phyloP scores from a whole-genome alignment of 164 flowering plant species.

The Malania oleifera region DNA sequence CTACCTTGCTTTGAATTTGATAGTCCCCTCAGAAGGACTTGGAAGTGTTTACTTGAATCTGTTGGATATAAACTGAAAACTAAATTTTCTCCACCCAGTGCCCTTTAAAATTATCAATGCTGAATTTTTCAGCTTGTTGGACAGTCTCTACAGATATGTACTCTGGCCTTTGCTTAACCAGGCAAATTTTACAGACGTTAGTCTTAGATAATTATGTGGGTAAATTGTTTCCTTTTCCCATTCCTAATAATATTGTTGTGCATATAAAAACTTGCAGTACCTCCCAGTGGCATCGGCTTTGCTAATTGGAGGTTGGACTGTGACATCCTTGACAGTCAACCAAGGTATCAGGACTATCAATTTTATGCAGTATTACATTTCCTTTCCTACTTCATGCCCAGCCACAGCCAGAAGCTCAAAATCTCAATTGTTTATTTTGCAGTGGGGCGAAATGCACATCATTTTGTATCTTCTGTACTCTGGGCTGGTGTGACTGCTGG shows the following conservation, averaged over 20 bases:
- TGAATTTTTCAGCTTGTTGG: too few relatives aligned
- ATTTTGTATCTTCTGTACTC: constrained; percentile 48
- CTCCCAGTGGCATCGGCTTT: constrained; percentile 88
- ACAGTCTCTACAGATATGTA: too few relatives aligned
- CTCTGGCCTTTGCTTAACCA: too few relatives aligned
- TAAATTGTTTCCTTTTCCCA: not conserved
- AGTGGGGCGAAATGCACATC: constrained; percentile 74
- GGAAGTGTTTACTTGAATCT: too few relatives aligned
- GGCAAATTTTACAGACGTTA: too few relatives aligned
- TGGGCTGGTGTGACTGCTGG: constrained; percentile 91
- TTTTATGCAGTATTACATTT: not conserved
- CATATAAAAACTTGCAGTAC: constrained; percentile 46
- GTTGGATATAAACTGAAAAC: too few relatives aligned
- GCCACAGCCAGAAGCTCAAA: too few relatives aligned
- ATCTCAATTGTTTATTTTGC: constrained; percentile 9
- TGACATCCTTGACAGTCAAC: constrained; percentile 66
- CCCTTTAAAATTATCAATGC: too few relatives aligned
- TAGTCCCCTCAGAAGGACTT: too few relatives aligned
- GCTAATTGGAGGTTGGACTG: constrained; percentile 76
- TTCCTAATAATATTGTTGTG: not conserved
- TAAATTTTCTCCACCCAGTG: too few relatives aligned
- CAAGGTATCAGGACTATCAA: constrained; percentile 55
- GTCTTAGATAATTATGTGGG: not conserved
- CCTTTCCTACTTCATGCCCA: not conserved
- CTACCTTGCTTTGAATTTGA: too few relatives aligned